Evolutionary conservation across 2,329 filamentous ascomycete species (phyloP), one percentile per base, ranked within the genome.

Genomic region (Helminthosporium solani): DNA sequence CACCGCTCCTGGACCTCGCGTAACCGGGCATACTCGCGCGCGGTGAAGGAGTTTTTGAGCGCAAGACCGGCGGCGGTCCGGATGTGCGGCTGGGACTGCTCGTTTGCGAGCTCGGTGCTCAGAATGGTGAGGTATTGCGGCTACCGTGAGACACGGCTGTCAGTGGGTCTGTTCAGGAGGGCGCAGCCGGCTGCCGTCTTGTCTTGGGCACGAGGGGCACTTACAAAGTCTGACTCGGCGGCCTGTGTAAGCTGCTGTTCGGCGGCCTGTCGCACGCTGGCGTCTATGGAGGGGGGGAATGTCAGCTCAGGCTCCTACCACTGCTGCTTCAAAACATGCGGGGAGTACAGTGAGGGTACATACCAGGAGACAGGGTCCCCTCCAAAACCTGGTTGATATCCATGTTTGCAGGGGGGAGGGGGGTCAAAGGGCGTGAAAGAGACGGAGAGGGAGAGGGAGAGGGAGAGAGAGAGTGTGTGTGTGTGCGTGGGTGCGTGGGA

Each of bases 321-420:
- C n/a, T n/a, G n/a, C n/a, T n/a, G n/a, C n/a, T n/a, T n/a, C n/a
- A n/a, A n/a, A n/a, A n/a, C n/a, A n/a, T n/a, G n/a, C 37, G 43
- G 43, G 45, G 39, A 31, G 45, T 35, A 46, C 40, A 42, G 42
- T 16, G 34, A 41, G 42, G 53, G 44, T 38, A 46, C 87, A 73
- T 78, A 97, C 94, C 92, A 70, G 91, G 82, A 70, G 91, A 95
- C 77, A 97, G 85, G 74, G 94, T 97, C 79, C 91, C 92, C 76
- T 90, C 85, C 80, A 99, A 87, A 79, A 99, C 92, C 78, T 90
- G 87, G 80, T 92, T 95, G 79, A 97, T 95, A 79, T 97, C 90
- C 87, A 95, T 91, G 78, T 83, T 90, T 73, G 68, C 54, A 58
- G 61, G 63, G 64, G 63, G 62, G 47, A 56, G 47, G 51, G 53